phyloP scores from a whole-genome alignment of 2,329 filamentous ascomycete species.

The Aspergillus spinulosporus region DNA sequence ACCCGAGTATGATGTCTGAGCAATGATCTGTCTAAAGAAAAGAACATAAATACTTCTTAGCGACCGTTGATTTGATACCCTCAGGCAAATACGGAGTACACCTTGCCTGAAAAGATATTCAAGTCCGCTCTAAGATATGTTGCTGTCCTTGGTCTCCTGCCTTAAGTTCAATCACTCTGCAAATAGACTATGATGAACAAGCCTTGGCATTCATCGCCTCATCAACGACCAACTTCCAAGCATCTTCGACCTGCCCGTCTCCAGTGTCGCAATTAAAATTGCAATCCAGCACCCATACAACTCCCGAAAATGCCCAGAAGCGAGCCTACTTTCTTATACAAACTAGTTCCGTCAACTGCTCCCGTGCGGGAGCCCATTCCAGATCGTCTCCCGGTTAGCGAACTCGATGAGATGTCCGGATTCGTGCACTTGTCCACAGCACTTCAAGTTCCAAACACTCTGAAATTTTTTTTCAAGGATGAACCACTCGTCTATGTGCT shows the following conservation, averaged over 20 bases:
- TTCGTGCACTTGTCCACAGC: slow-evolving; percentile 44
- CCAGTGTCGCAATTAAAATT: not conserved
- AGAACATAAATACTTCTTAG: too few species aligned
- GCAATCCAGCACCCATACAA: not conserved
- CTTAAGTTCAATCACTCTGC: not conserved
- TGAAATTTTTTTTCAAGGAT: slow-evolving; percentile 40
- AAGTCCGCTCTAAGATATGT: not conserved
- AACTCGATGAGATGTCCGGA: slow-evolving; percentile 37
- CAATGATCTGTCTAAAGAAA: too few species aligned
- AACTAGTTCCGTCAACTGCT: slow-evolving; percentile 38
- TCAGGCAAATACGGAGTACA: too few species aligned
- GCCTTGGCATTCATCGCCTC: not conserved
- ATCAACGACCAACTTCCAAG: not conserved
- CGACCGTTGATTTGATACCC: too few species aligned
- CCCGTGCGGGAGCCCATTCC: slow-evolving; percentile 39
- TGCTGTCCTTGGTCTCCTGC: not conserved
- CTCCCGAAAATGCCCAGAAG: slow-evolving; percentile 22
- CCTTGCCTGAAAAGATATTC: too few species aligned
- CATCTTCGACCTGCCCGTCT: not conserved
- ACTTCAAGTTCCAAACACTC: slow-evolving; percentile 39
- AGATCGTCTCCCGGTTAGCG: slow-evolving; percentile 38
- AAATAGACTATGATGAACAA: not conserved
- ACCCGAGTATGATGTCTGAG: too few species aligned
- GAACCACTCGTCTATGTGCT: slow-evolving; percentile 41
- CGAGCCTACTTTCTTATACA: slow-evolving; percentile 40